Conservation (phyloP, 2,329 filamentous ascomycete species). For the Phyllosticta capitalensis region DNA sequence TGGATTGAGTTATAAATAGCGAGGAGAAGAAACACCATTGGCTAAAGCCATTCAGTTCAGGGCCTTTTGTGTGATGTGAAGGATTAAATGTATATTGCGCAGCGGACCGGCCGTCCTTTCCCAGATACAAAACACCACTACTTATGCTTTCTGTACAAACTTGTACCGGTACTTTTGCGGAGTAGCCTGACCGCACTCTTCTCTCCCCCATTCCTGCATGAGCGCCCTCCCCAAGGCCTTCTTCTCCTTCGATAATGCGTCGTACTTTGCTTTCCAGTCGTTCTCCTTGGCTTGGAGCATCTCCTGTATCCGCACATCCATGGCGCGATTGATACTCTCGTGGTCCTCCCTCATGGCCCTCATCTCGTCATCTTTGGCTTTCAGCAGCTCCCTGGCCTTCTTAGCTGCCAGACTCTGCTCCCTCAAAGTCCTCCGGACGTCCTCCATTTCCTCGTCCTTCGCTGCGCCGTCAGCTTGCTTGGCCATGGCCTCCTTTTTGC, state of each 20-base stretch:
- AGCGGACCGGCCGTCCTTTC: not conserved
- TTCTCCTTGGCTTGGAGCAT: not conserved
- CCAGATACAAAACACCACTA: not conserved
- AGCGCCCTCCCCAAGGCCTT: conserved; percentile 41
- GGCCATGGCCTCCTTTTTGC: not conserved
- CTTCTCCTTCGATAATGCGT: conserved; percentile 20
- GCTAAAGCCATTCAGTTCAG: not conserved
- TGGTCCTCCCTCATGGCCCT: not conserved
- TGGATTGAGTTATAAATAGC: not conserved
- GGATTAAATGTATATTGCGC: not conserved
- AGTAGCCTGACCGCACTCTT: conserved; percentile 24
- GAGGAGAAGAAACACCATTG: not conserved
- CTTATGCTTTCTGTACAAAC: conserved; percentile 12
- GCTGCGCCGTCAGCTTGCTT: not conserved
- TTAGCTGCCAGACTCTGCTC: not conserved
- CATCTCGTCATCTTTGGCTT: not conserved
- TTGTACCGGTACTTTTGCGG: conserved; percentile 27
- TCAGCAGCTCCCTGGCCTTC: not conserved
- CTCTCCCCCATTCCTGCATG: conserved; percentile 73
- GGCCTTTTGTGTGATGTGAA: not conserved
- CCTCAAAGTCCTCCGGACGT: not conserved
- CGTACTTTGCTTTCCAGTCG: conserved; percentile 4
- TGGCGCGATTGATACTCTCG: not conserved
- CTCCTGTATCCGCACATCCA: conserved; percentile 8
- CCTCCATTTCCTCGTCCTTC: not conserved